A percentile compares a stretch with the other conserved stretches of the same genome.
These are phyloP conservation scores for Trametes gibbosa DNA, from an alignment of 768 basidiomycete species.

Conservation along the genomic window DNA sequence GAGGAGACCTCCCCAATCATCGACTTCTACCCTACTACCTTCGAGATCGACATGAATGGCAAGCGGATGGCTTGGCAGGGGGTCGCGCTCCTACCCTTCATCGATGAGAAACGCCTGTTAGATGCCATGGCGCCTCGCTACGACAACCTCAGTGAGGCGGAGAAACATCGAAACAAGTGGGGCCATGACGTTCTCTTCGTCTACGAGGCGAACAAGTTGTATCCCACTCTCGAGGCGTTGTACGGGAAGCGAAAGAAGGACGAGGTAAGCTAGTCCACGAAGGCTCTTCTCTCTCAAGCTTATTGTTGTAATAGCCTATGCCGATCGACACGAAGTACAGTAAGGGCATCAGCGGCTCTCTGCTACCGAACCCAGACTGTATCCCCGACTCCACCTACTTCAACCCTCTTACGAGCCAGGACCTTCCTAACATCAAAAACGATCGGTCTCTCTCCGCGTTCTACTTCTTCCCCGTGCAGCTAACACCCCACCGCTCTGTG, in stretches of 20 bases:
- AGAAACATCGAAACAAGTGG: slow-evolving; percentile 79
- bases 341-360: slow-evolving; percentile 75
- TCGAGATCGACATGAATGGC: slow-evolving; percentile 99
- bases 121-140: slow-evolving; percentile 76
- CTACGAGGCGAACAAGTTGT: slow-evolving; percentile 79
- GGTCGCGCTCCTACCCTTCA: slow-evolving; percentile 94
- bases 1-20: slow-evolving; percentile 87
- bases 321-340: slow-evolving; percentile 66
- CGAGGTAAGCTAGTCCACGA: slow-evolving; percentile 51
- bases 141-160: slow-evolving; percentile 70
- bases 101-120: slow-evolving; percentile 79
- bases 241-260: slow-evolving; percentile 86
- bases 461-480: slow-evolving; percentile 88
- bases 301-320: slow-evolving; percentile 55
- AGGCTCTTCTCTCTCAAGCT: neutral
- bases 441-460: slow-evolving; percentile 85
- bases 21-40: slow-evolving; percentile 91
- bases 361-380: slow-evolving; percentile 82
- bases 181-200: slow-evolving; percentile 84
- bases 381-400: slow-evolving; percentile 91
- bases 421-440: slow-evolving; percentile 76
- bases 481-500: slow-evolving; percentile 79
- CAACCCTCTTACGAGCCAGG: slow-evolving; percentile 59
- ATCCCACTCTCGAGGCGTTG: slow-evolving; percentile 81
- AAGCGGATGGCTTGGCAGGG: slow-evolving; percentile 99